Base-by-base conservation (phyloP, 1,284 basidiomycete species). In the Puccinia triticina region DNA sequence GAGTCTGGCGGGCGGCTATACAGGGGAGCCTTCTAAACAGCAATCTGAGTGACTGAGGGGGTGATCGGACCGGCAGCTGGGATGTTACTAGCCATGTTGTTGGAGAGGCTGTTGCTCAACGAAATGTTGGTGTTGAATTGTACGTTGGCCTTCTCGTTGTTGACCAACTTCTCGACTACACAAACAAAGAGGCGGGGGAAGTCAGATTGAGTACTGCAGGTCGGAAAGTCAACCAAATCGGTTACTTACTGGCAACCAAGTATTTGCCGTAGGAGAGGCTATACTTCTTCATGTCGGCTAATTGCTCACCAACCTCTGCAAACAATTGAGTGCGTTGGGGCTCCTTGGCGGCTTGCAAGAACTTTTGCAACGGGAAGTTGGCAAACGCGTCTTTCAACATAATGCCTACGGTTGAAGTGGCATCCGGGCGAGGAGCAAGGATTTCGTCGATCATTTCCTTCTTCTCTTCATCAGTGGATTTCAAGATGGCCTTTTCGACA, bases 311-410 rank as follows among this genome's bases (percentile, higher is more conserved):
- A 73, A 94, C 90, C 84, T 90, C 90, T 83, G 86, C 88, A 84
- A 92, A 90, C 46, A 95, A 87, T 7, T 87, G 86, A 61, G 92
- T 91, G 86, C 90, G 91, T 87, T 94, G 93, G 50, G 80, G 80
- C 34, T 82, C 78, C 53, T 85, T 80, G 29, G 85, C 84, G 2
- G 82, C 82, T 75, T 87, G 85, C 21, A 87, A 82, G 71, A 87
- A 86, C 26, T 86, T 83, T 82, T 87, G 87, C 37, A 87, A 73
- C 5, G 87, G 86, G 59, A 87, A 87, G 67, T 87, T 96, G 43
- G 92, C 94, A 87, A 91, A 96, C 85, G 94, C 93, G 86, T 96
- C 94, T 88, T 93, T 94, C 91, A 95, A 93, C 93, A 96, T 93
- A 18, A 90, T 89, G 50, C 90, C 89, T 81, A 94, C 89, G 0